phyloP scores from a whole-genome alignment of 805 yeast species.

The Ogataea zsoltii region DNA sequence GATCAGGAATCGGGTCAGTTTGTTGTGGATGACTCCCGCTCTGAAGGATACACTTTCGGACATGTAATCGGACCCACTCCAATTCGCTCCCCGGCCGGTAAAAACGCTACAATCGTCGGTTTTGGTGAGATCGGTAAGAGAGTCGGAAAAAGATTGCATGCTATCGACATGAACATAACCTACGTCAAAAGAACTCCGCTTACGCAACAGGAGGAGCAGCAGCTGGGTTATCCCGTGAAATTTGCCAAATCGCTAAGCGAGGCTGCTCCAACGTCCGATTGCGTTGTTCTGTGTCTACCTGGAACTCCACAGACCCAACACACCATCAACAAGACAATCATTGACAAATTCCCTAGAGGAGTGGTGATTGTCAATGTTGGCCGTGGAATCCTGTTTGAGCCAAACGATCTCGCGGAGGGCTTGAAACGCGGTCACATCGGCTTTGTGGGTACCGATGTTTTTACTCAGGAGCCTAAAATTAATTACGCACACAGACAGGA shows the following conservation, averaged over 20 bases:
- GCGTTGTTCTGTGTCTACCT: slow-evolving; percentile 68
- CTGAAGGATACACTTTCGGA: slow-evolving; percentile 36
- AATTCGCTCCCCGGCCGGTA: slow-evolving; percentile 55
- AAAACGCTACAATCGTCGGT: slow-evolving; percentile 65
- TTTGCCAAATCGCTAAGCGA: slow-evolving; percentile 48
- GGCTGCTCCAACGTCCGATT: slow-evolving; percentile 41
- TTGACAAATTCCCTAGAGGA: slow-evolving; percentile 50
- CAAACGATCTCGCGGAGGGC: slow-evolving; percentile 61
- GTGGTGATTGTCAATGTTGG: slow-evolving; percentile 73
- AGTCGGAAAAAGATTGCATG: slow-evolving; percentile 55
- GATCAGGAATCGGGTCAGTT: slow-evolving; percentile 36
- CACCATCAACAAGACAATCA: slow-evolving; percentile 49
- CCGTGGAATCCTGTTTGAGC: slow-evolving; percentile 69
- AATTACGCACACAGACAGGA: slow-evolving; percentile 55
- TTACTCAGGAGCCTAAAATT: slow-evolving; percentile 59
- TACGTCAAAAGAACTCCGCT: slow-evolving; percentile 59
- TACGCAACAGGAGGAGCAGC: slow-evolving; percentile 34
- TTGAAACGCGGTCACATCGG: slow-evolving; percentile 58
- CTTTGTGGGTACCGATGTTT: slow-evolving; percentile 76
- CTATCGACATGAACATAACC: slow-evolving; percentile 64
- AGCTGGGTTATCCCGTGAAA: slow-evolving; percentile 45
- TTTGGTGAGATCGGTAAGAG: slow-evolving; percentile 74
- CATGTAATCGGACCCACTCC: slow-evolving; percentile 44
- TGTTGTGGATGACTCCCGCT: slow-evolving; percentile 5
- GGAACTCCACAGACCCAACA: slow-evolving; percentile 58